Conservation (phyloP, 345 rosid species). For the Schrenkiella parvula region DNA sequence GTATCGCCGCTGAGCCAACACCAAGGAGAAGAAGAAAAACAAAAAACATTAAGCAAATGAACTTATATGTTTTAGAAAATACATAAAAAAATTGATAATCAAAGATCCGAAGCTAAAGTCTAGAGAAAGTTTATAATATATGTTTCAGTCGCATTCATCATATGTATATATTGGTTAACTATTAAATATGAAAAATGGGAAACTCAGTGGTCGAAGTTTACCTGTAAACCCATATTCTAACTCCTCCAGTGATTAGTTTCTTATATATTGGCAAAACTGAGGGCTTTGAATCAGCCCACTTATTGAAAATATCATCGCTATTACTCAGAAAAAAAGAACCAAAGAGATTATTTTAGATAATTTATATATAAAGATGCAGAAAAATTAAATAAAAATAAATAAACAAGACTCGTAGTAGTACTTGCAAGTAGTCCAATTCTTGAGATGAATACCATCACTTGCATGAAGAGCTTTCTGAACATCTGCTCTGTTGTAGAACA, state of each 20-base stretch:
- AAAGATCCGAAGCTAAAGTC: not conserved
- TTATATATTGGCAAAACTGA: slow-evolving; percentile 75
- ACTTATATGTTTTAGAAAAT: not conserved
- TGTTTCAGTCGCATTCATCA: not conserved
- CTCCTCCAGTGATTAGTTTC: slow-evolving; percentile 66
- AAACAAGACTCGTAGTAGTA: slow-evolving; percentile 29
- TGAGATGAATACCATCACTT: slow-evolving; percentile 48
- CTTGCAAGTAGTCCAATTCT: slow-evolving; percentile 94
- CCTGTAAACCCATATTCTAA: slow-evolving; percentile 93
- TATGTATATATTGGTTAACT: not conserved
- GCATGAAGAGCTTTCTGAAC: slow-evolving; percentile 89
- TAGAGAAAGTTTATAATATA: not conserved
- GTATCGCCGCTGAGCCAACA: slow-evolving; percentile 70
- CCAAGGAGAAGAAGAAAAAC: not conserved
- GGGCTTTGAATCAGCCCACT: slow-evolving; percentile 48
- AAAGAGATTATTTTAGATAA: not conserved
- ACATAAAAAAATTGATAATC: not conserved
- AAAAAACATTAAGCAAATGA: not conserved
- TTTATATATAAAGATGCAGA: no score
- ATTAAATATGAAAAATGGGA: not conserved
- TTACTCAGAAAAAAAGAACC: not conserved
- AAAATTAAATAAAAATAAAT: not conserved
- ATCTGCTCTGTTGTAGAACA: slow-evolving; percentile 71
- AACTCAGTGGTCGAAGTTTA: slow-evolving; percentile 11
- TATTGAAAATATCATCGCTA: slow-evolving; percentile 43